Conservation (phyloP, 306 rosid genomes). For the Corylus avellana region DNA sequence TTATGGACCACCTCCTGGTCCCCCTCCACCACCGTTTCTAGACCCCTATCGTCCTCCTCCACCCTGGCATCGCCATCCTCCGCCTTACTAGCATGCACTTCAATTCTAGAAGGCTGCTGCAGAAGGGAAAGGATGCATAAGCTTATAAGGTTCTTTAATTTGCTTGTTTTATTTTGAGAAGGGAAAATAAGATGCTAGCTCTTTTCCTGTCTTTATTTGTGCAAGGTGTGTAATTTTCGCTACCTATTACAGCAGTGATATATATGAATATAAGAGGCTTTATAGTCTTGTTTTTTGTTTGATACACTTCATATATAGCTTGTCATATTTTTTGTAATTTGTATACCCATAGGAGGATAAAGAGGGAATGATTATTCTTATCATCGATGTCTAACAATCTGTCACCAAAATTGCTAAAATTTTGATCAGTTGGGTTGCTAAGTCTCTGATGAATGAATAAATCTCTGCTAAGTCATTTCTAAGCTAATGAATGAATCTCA, state of each 20-base stretch:
- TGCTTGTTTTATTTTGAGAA: neutral
- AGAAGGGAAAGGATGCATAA: neutral
- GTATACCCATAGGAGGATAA: too few relatives aligned
- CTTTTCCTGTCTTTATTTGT: neutral
- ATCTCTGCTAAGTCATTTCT: too few relatives aligned
- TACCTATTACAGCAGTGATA: neutral
- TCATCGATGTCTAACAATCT: too few relatives aligned
- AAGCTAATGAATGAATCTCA: too few relatives aligned
- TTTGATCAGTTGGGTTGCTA: too few relatives aligned
- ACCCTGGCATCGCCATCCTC: slow-evolving; percentile 26
- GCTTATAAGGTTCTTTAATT: neutral
- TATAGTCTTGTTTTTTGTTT: neutral
- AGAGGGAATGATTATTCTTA: too few relatives aligned
- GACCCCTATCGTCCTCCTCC: slow-evolving; percentile 29
- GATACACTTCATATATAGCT: neutral
- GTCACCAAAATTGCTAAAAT: too few relatives aligned
- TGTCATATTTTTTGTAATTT: too few relatives aligned
- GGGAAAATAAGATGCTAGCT: neutral
- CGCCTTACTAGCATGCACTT: slow-evolving; percentile 3
- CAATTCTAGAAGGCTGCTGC: neutral
- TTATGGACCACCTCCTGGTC: slow-evolving; percentile 21
- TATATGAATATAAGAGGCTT: neutral
- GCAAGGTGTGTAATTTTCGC: neutral
- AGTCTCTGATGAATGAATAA: too few relatives aligned
- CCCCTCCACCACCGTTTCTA: slow-evolving; percentile 27